Conservation (phyloP, 2,329 filamentous ascomycete genomes). For the Colletotrichum sp. region DNA sequence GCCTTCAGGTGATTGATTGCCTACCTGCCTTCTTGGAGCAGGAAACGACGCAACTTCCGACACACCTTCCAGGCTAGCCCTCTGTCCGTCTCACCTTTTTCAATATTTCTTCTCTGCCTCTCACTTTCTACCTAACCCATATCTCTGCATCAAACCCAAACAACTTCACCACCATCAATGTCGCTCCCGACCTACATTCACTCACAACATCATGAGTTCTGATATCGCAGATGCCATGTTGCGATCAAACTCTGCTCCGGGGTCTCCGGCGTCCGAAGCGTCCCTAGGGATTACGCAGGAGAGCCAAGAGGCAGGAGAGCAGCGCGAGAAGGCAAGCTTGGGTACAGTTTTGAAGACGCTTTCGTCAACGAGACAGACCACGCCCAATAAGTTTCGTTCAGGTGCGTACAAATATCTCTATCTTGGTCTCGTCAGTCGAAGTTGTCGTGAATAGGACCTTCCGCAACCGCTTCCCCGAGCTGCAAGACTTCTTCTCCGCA, state of each 20-base stretch:
- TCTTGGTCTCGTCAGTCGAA: background rate
- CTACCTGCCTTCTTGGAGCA: background rate
- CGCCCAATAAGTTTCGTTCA: background rate
- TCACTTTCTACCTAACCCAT: background rate
- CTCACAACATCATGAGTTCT: background rate
- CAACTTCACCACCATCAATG: background rate
- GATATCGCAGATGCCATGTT: background rate
- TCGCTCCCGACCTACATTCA: background rate
- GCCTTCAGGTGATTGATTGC: background rate
- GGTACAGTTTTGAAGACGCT: background rate
- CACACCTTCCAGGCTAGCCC: background rate
- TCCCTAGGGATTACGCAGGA: background rate
- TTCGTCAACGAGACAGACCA: background rate
- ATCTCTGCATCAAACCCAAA: background rate
- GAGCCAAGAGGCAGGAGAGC: background rate
- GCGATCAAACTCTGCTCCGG: background rate
- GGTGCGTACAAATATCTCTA: background rate
- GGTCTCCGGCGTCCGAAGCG: background rate
- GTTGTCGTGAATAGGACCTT: background rate
- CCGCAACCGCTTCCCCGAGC: background rate
- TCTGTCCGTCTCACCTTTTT: background rate
- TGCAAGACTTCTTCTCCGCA: background rate
- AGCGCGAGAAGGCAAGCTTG: background rate
- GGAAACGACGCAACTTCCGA: background rate
- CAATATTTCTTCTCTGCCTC: background rate